A percentile compares a stretch with the other conserved stretches of the same genome.
Evolutionary conservation across 805 yeast species (phyloP).

Genomic region (Kurtzmaniella fragi): DNA sequence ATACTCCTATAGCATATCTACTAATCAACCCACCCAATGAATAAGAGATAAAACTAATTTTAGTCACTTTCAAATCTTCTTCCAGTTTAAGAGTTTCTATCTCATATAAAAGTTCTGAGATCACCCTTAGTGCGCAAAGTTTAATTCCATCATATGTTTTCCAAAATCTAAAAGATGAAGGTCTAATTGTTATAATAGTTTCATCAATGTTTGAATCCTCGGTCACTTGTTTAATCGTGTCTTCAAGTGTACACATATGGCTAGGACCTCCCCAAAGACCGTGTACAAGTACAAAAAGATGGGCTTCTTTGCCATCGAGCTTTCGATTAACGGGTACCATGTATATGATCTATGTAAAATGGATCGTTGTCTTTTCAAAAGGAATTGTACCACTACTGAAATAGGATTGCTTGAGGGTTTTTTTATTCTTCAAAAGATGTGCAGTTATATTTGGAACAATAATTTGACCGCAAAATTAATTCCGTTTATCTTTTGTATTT

Average conservation of each 20-base stretch:
- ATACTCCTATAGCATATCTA: conserved; percentile 69
- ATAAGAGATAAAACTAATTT: conserved; percentile 79
- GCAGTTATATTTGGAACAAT: too few species aligned
- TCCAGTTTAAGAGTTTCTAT: conserved; percentile 31
- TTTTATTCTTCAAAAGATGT: not conserved
- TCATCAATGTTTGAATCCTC: conserved; percentile 13
- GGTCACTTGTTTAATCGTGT: conserved; percentile 21
- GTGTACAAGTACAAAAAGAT: conserved; percentile 36
- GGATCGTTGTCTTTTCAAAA: too few species aligned
- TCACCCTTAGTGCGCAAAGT: conserved; percentile 29
- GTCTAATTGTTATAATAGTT: conserved; percentile 29
- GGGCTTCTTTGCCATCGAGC: conserved; percentile 14
- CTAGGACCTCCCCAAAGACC: conserved; percentile 43
- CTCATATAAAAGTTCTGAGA: conserved; percentile 35
- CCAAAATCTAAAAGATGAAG: conserved; percentile 39
- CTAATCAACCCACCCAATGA: conserved; percentile 85
- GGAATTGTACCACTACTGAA: too few species aligned
- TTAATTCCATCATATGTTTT: conserved; percentile 40
- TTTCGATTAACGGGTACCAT: too few species aligned
- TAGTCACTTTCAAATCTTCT: conserved; percentile 39
- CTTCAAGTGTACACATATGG: conserved; percentile 35
- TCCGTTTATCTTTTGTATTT: too few species aligned
- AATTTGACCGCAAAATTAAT: too few species aligned
- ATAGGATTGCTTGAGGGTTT: too few species aligned
- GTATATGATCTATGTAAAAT: too few species aligned